These are phyloP conservation scores for Amylocystis lapponica DNA, from an alignment of 768 basidiomycete genomes.

Conservation along the genomic window DNA sequence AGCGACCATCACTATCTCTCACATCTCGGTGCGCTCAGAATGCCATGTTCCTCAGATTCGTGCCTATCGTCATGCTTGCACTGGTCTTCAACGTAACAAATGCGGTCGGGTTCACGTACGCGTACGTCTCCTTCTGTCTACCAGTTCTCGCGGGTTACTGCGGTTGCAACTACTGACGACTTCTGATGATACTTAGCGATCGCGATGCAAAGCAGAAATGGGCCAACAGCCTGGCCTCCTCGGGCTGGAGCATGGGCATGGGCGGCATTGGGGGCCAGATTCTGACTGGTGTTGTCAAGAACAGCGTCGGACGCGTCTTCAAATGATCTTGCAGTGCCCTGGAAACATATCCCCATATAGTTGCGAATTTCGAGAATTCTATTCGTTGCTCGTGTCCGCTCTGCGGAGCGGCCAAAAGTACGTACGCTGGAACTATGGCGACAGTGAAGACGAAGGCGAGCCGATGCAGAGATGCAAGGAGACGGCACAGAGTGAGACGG, in stretches of 20 bases:
- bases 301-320: constrained; percentile 74
- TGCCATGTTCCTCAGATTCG: constrained; percentile 51
- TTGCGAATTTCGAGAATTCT: constrained; percentile 4
- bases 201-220: constrained; percentile 91
- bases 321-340: constrained; percentile 26
- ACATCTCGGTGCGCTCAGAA: constrained; percentile 1
- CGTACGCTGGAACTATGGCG: constrained; percentile 3
- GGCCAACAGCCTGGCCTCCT: constrained; percentile 71
- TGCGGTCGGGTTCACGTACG: constrained; percentile 94
- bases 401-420: constrained; percentile 21
- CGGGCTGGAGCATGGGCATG: constrained; percentile 65
- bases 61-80: constrained; percentile 92
- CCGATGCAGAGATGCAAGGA: constrained; percentile 8
- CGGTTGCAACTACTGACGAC: no score
- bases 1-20: constrained; percentile 29
- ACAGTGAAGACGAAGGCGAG: constrained; percentile 3
- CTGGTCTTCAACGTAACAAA: constrained; percentile 96
- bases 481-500: not conserved
- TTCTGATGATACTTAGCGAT: constrained; percentile 42
- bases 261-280: constrained; percentile 85
- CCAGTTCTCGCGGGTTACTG: not conserved
- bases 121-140: constrained; percentile 42
- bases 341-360: not conserved
- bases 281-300: constrained; percentile 76
- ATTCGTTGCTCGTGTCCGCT: constrained; percentile 19